These are phyloP conservation scores for Petasospora rhodanensis DNA, from an alignment of 1,139 yeast species.

Conservation along the genomic window DNA sequence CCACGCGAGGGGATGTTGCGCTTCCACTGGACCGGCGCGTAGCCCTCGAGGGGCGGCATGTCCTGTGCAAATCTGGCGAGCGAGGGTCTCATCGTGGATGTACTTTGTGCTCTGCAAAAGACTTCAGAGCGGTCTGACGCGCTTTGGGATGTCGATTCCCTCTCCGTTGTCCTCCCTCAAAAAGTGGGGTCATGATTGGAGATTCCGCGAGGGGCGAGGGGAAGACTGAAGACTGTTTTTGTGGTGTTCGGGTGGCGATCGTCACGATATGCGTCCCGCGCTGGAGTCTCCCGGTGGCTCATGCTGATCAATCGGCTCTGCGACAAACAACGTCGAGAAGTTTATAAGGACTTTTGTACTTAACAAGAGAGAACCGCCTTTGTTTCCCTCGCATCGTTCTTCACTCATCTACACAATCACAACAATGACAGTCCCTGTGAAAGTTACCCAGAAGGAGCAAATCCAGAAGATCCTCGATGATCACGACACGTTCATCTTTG, in stretches of 20 bases:
- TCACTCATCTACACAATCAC: neutral
- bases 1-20: constrained; percentile 84
- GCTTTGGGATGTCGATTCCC: too few relatives aligned
- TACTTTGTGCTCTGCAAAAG: too few relatives aligned
- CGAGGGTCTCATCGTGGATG: constrained; percentile 4
- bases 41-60: constrained; percentile 84
- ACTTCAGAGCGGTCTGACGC: too few relatives aligned
- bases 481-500: constrained; percentile 82
- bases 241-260: constrained; percentile 2
- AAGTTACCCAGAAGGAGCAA: constrained; percentile 42
- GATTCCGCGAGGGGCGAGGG: too few relatives aligned
- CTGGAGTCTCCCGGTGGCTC: neutral
- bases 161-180: too few relatives aligned
- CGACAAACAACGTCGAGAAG: too few relatives aligned
- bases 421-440: constrained; percentile 27
- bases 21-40: constrained; percentile 86
- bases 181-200: too few relatives aligned
- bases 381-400: too few relatives aligned
- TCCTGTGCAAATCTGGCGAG: constrained; percentile 45
- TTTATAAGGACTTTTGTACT: neutral
- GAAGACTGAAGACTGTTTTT: too few relatives aligned
- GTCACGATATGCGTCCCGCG: neutral
- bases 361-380: neutral
- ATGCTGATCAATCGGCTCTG: too few relatives aligned
- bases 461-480: constrained; percentile 52